Percentiles rank a stretch among this genome's conserved stretches.
These are phyloP conservation scores for Pyrenula massariospora DNA, from an alignment of 495 filamentous ascomycete genomes.

Conservation along the genomic window DNA sequence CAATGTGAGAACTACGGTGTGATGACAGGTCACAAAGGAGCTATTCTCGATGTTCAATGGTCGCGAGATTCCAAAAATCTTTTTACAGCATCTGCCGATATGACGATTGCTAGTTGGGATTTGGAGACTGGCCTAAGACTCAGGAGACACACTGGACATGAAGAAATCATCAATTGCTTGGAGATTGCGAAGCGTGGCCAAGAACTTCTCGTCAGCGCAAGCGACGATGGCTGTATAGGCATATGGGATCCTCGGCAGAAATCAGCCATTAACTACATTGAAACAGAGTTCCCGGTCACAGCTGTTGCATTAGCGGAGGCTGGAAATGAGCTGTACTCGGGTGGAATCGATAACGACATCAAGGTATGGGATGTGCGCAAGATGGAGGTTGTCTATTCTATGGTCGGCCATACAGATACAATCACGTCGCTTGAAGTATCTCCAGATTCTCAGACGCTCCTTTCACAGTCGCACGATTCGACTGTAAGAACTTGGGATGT, in stretches of 20 bases:
- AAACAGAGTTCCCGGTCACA: constrained; percentile 88
- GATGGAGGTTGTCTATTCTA: constrained; percentile 71
- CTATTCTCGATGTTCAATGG: constrained; percentile 89
- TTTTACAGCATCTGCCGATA: constrained; percentile 90
- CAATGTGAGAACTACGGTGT: constrained; percentile 88
- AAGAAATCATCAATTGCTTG: constrained; percentile 84
- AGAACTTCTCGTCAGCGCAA: constrained; percentile 76
- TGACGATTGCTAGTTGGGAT: constrained; percentile 90
- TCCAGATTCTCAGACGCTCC: constrained; percentile 77
- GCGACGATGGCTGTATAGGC: constrained; percentile 87
- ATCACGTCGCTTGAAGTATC: constrained; percentile 83
- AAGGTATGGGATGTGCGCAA: constrained; percentile 95
- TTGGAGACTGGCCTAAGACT: constrained; percentile 76
- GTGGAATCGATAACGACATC: constrained; percentile 94
- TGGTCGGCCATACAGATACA: constrained; percentile 85
- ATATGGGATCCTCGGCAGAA: constrained; percentile 97
- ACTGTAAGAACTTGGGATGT: constrained; percentile 96
- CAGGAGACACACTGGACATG: constrained; percentile 83
- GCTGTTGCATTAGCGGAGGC: constrained; percentile 83
- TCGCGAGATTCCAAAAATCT: constrained; percentile 83
- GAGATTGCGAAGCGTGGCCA: constrained; percentile 81
- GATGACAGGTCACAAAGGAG: constrained; percentile 78
- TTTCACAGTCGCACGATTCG: constrained; percentile 89
- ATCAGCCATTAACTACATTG: constrained; percentile 71
- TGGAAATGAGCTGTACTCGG: constrained; percentile 90